Conservation (phyloP, 2,329 filamentous ascomycete genomes). For the Aspergillus alliaceus region DNA sequence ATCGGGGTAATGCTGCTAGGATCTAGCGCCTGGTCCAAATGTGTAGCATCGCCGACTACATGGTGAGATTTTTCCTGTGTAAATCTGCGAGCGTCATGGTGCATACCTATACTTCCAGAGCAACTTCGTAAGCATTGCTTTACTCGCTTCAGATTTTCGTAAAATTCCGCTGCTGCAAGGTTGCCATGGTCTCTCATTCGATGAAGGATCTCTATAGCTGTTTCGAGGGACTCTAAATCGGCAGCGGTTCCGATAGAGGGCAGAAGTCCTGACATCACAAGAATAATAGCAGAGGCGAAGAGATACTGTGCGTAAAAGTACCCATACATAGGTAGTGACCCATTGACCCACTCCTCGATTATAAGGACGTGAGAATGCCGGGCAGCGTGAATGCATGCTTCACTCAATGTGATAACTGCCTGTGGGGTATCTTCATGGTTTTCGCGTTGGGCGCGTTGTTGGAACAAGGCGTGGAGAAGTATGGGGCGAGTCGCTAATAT, state of each 20-base stretch:
- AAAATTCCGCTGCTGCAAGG: constrained; percentile 30
- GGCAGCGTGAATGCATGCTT: constrained; percentile 35
- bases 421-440: constrained; percentile 13
- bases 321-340: constrained; percentile 32
- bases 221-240: constrained; percentile 27
- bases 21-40: background rate
- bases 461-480: constrained; percentile 32
- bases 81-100: constrained; percentile 12
- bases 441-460: constrained; percentile 15
- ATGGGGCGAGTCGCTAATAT: constrained; percentile 37
- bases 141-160: constrained; percentile 25
- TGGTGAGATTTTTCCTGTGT: background rate
- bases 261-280: constrained; percentile 30
- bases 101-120: background rate
- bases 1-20: background rate
- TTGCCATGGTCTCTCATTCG: constrained; percentile 30
- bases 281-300: constrained; percentile 33
- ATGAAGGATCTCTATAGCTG: constrained; percentile 24
- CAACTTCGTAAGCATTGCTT: constrained; percentile 8
- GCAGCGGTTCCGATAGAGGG: constrained; percentile 14
- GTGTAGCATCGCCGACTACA: background rate
- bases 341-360: constrained; percentile 33
- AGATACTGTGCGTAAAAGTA: constrained; percentile 37
- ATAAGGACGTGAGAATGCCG: constrained; percentile 31
- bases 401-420: constrained; percentile 29